Evolutionary conservation across 805 yeast species (phyloP), one percentile per base, ranked within the genome.

Genomic region (Lachancea dasiensis): DNA sequence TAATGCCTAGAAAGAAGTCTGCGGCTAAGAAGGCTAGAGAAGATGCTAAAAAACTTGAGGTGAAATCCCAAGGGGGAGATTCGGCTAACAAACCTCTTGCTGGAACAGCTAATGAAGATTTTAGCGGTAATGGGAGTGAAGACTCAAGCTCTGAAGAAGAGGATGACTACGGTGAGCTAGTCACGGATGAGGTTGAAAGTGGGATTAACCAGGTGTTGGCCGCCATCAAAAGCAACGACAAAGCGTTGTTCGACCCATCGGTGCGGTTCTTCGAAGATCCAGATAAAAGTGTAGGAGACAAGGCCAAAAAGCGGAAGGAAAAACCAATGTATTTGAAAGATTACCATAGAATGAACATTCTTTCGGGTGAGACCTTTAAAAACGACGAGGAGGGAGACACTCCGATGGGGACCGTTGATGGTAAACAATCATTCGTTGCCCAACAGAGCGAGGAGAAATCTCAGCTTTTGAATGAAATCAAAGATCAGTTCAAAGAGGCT

Each of bases 321-420:
- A 85, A 84, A 55, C 96, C 97, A 7, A 68, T 92, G 40, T 86
- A 81, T 58, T 72, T 92, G 60, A 87, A 89, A 50, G 98, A 92
- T 59, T 92, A 89, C 54, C 97, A 92, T 56, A 72, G 97, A 58
- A 75, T 77, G 77, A 82, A 78, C 48, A 61, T 89, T 24, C 65
- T 92, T n/a, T 68, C 79, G 3, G 90, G 89, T 8, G 72, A 69
- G 28, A 74, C 73, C 16, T 69, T 67, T 27, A 69, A 68, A 19
- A 78, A 71, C n/a, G 77, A 74, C 14, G 77, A 67, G 1, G 74
- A 70, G 18, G 66, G 62, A 15, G 61, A 63, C 11, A 28, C 16
- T 4, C 69, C 73, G 14, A 69, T 67, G 4, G 76, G 36, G 24
- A 55, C 57, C 3, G 52, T 54, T 3, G 62, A 60, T 34, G 64